Evolutionary conservation across 192 early-diverging fungal species (phyloP), one percentile per base, ranked within the genome.

Genomic region (Mortierella claussenii): DNA sequence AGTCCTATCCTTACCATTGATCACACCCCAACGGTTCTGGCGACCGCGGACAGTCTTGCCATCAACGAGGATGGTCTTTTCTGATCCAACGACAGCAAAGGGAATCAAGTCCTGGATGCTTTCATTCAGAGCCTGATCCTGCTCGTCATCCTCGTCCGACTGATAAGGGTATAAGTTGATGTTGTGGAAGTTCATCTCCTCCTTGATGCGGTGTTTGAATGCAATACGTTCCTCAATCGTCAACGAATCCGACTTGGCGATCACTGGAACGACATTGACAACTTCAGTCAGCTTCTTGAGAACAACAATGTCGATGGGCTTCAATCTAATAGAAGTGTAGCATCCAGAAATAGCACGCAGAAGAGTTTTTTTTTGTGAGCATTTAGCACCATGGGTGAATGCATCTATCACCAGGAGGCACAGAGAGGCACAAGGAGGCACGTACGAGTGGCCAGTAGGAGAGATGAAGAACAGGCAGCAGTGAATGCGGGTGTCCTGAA

Each of bases 381-480:
- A 60, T 20, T 7, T 17, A 60, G 10, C 18, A 27, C 17, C 28
- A 0, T 11, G 24, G 30, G 15, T 11, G 13, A n/a, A 47, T 50
- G 46, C 51, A 43, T 51, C 45, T 28, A 37, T 18, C 36, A 52
- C 3, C 24, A 18, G 36, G 11, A 42, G 24, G 23, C 15, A 26
- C 42, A 15, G 13, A 30, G 10, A 55, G n/a, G 17, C 3, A 11
- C 34, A 49, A 27, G 4, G 17, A 24, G 43, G n/a, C 8, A 12
- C 84, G 65, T 88, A 94, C 89, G 92, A 90, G 74, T 97, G 97
- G 69, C 94, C 96, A 47, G 94, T 94, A 32, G 97, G 97, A 53
- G 95, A 89, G 68, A 99, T 91, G 82, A 99, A 99, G 81, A 94
- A 99, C 61, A 99, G 85, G 53, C 95, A 95, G 63, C 91, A 92